These are phyloP conservation scores for Papiliotrema nemorosa DNA, from an alignment of 1,284 basidiomycete genomes.

Conservation along the genomic window DNA sequence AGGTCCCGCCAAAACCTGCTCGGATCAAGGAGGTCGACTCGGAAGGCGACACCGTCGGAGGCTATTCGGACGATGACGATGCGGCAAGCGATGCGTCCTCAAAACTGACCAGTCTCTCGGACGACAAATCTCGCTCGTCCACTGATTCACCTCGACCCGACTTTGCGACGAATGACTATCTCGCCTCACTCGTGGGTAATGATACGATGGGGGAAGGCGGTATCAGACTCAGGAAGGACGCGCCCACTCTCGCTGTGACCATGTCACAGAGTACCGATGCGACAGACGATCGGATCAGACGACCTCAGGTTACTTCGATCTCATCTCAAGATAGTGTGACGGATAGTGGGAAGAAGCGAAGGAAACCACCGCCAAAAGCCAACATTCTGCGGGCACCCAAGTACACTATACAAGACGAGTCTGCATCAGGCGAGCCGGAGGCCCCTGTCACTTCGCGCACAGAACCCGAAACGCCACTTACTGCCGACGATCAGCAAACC, in stretches of 20 bases:
- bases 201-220: not conserved
- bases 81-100: conserved; percentile 1
- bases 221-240: too few species aligned
- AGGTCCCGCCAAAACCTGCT: conserved; percentile 7
- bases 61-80: conserved; percentile 24
- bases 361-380: conserved; percentile 14
- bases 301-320: too few species aligned
- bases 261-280: too few species aligned
- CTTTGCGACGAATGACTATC: not conserved
- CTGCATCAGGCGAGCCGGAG: too few species aligned
- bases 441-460: not conserved
- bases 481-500: not conserved
- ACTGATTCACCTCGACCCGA: conserved; percentile 12
- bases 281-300: too few species aligned
- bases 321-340: too few species aligned
- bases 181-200: not conserved
- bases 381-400: conserved; percentile 16
- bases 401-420: conserved; percentile 5
- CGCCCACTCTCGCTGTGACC: too few species aligned
- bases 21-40: conserved; percentile 34
- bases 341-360: too few species aligned
- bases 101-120: conserved; percentile 7
- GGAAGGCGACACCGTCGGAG: conserved; percentile 40
- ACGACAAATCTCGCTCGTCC: too few species aligned
- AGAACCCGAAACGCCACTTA: not conserved